Percentiles rank a stretch among this genome's conserved stretches.
These are phyloP conservation scores for Endocarpon pusillum DNA, from an alignment of 495 filamentous ascomycete species.

Conservation along the genomic window DNA sequence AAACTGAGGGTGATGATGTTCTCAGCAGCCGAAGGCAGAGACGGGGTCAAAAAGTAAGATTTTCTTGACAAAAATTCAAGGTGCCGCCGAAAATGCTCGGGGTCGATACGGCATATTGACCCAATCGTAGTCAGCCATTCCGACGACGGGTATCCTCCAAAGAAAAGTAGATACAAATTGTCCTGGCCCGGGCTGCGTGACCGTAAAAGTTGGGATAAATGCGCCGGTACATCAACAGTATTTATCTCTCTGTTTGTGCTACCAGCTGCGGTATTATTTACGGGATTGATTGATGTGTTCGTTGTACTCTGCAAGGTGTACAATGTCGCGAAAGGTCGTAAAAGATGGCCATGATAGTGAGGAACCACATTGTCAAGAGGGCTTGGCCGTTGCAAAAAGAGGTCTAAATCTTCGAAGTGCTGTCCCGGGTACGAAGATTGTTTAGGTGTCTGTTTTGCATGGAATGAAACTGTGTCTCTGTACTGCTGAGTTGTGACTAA, in stretches of 20 bases:
- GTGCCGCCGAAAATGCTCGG: slow-evolving; percentile 13
- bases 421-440: background rate
- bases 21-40: slow-evolving; percentile 8
- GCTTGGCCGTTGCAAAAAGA: too few relatives aligned
- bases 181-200: too few relatives aligned
- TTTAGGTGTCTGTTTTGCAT: background rate
- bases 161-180: slow-evolving; percentile 6
- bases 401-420: background rate
- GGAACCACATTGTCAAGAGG: too few relatives aligned
- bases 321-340: too few relatives aligned
- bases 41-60: slow-evolving; percentile 7
- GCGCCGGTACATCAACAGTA: too few relatives aligned
- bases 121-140: slow-evolving; percentile 13
- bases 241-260: too few relatives aligned
- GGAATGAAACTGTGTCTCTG: background rate
- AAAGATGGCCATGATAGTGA: too few relatives aligned
- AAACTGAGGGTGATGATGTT: slow-evolving; percentile 10
- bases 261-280: too few relatives aligned
- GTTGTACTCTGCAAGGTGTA: too few relatives aligned
- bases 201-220: too few relatives aligned
- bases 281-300: too few relatives aligned
- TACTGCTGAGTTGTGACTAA: background rate
- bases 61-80: slow-evolving; percentile 8
- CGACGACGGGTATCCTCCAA: slow-evolving; percentile 11
- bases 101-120: slow-evolving; percentile 10